These are phyloP conservation scores for Collybia sordida DNA, from an alignment of 768 basidiomycete species.

Conservation along the genomic window DNA sequence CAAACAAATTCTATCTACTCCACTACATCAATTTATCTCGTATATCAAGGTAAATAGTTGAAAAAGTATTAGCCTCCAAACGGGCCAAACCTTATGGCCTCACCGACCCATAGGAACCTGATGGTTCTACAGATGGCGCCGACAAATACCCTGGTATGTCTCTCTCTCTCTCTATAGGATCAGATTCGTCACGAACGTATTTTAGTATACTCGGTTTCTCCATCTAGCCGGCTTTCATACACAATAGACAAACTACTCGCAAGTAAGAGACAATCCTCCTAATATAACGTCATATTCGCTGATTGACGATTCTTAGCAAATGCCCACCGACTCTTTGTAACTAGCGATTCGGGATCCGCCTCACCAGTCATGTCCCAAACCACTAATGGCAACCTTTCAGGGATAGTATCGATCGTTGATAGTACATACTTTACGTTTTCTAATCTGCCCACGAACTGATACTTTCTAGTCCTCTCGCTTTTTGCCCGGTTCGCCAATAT, in stretches of 20 bases:
- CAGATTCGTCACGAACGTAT: not conserved
- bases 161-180: not conserved
- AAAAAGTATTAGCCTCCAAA: no score
- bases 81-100: not conserved
- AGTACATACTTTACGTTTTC: slow-evolving; percentile 41
- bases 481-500: slow-evolving; percentile 78
- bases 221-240: slow-evolving; percentile 62
- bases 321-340: slow-evolving; percentile 78
- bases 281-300: not conserved
- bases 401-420: slow-evolving; percentile 83
- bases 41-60: slow-evolving; percentile 59
- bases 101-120: slow-evolving; percentile 46
- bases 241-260: slow-evolving; percentile 81
- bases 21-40: slow-evolving; percentile 68
- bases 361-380: slow-evolving; percentile 48
- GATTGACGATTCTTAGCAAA: slow-evolving; percentile 48
- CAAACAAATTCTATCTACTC: slow-evolving; percentile 70
- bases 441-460: not conserved
- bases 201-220: slow-evolving; percentile 73
- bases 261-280: slow-evolving; percentile 47
- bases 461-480: slow-evolving; percentile 62
- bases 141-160: slow-evolving; percentile 74
- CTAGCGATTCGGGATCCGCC: slow-evolving; percentile 54
- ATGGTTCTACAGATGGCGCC: slow-evolving; percentile 76
- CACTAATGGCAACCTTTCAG: slow-evolving; percentile 52